A percentile compares a stretch with the other conserved stretches of the same genome.
phyloP scores from a whole-genome alignment of 371 early-diverging fungal species.

The Mucor indicus region DNA sequence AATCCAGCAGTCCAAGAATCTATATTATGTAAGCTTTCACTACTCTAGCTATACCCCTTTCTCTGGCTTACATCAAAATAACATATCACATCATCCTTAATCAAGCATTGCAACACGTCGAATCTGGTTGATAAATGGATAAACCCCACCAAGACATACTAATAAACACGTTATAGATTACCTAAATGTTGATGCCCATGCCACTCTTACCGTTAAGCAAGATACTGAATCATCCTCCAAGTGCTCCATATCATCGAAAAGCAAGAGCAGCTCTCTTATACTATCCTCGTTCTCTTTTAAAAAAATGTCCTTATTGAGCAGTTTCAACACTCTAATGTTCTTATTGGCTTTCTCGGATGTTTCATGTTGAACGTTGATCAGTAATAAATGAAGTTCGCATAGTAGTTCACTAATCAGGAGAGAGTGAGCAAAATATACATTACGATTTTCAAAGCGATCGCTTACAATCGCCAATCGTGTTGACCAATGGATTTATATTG shows the following conservation, averaged over 20 bases:
- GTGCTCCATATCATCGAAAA: conserved; percentile 29
- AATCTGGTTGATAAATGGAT: conserved; percentile 33
- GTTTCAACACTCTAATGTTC: conserved; percentile 8
- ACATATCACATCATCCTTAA: conserved; percentile 8
- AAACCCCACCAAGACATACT: conserved; percentile 32
- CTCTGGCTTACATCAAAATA: conserved; percentile 25
- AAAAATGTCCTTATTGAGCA: conserved; percentile 19
- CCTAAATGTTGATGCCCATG: not conserved
- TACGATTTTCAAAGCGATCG: not conserved
- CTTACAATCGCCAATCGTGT: conserved; percentile 22
- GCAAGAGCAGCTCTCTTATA: conserved; percentile 19
- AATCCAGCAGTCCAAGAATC: conserved; percentile 23
- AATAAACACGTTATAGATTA: not conserved
- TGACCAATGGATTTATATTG: conserved; percentile 13
- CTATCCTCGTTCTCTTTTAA: conserved; percentile 19
- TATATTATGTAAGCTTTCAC: not conserved
- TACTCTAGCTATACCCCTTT: too few species aligned
- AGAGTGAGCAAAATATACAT: not conserved
- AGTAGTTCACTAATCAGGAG: conserved; percentile 7
- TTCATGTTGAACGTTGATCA: conserved; percentile 1
- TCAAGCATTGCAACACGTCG: conserved; percentile 19
- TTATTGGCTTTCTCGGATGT: conserved; percentile 20
- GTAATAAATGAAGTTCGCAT: conserved; percentile 11
- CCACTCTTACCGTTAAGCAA: not conserved
- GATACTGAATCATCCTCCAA: conserved; percentile 4